Evolutionary conservation across 345 rosid genomes (phyloP), one percentile per base, ranked within the genome.

Genomic region (Syzygium oleosum): DNA sequence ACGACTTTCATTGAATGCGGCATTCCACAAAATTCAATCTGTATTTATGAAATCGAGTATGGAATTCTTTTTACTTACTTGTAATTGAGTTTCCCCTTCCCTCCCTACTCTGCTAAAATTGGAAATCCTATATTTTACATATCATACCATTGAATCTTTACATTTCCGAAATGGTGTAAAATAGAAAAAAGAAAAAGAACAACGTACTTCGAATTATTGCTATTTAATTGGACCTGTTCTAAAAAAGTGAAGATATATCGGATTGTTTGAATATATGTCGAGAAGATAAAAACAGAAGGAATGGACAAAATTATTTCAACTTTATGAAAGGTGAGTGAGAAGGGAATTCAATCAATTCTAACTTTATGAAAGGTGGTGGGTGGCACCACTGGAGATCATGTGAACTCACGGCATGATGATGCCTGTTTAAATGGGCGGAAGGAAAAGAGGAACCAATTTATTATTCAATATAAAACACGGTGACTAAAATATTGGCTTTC

Each of bases 11-110:
- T 56, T 2, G 3, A 56, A 22, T 22, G 9, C 27, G 2, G 0
- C 4, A 21, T 56, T 56, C 4, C 12, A 56, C 1, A 27, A 8
- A 23, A 56, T 23, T 56, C 4, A 4, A 56, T 6, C 23, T 56
- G 6, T 56, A 4, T 23, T 12, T 0, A 56, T 56, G 5, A 23
- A 5, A 23, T 23, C 1, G 13, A 56, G 2, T 56, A 9, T 23
- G n/a, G 22, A 56, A 56, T 56, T 23, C 5, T 1, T 0, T 23
- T 9, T 56, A 2, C n/a, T 9, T 4, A 4, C n/a, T 23, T 56
- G 9, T 22, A 56, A 23, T 23, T 5, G 5, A 56, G n/a, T 56
- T 22, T 23, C 5, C 9, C 23, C 16, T 23, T 23, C 4, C 13
- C 2, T 22, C 4, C n/a, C 12, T 56, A 4, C 4, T 5, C 0